phyloP scores from a whole-genome alignment of 306 rosid genomes.

The Inga laurina region DNA sequence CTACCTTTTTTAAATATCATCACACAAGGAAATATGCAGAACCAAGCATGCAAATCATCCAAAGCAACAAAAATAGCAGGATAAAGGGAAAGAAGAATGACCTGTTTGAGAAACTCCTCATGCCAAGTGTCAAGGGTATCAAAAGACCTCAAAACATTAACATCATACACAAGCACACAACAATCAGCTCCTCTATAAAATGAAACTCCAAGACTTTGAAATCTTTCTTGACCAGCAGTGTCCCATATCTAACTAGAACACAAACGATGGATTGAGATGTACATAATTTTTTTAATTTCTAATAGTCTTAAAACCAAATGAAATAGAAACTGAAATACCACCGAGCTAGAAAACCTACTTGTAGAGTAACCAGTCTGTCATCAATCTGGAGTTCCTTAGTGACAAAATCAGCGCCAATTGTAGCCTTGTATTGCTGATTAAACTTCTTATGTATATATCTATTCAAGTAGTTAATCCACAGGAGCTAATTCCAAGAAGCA shows the following conservation, averaged over 20 bases:
- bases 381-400: conserved; percentile 96
- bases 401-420: conserved; percentile 98
- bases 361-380: conserved; percentile 89
- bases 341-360: conserved; percentile 68
- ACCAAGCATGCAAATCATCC: background rate
- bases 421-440: conserved; percentile 97
- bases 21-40: background rate
- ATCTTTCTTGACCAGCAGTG: conserved; percentile 96
- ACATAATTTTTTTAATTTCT: background rate
- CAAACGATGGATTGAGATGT: conserved; percentile 2
- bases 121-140: conserved; percentile 95
- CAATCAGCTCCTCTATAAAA: conserved; percentile 96
- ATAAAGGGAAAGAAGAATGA: conserved; percentile 25
- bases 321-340: conserved; percentile 34
- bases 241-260: conserved; percentile 79
- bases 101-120: conserved; percentile 97
- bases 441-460: conserved; percentile 97
- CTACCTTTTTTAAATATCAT: background rate
- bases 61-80: background rate
- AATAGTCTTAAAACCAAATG: background rate
- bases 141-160: conserved; percentile 86
- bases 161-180: conserved; percentile 91
- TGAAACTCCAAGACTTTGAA: conserved; percentile 95
- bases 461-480: conserved; percentile 46
- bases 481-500: conserved; percentile 18